Percentiles rank a stretch among this genome's conserved stretches.
phyloP scores from a whole-genome alignment of 2,329 filamentous ascomycete species.

The Hymenoscyphus salicellus region DNA sequence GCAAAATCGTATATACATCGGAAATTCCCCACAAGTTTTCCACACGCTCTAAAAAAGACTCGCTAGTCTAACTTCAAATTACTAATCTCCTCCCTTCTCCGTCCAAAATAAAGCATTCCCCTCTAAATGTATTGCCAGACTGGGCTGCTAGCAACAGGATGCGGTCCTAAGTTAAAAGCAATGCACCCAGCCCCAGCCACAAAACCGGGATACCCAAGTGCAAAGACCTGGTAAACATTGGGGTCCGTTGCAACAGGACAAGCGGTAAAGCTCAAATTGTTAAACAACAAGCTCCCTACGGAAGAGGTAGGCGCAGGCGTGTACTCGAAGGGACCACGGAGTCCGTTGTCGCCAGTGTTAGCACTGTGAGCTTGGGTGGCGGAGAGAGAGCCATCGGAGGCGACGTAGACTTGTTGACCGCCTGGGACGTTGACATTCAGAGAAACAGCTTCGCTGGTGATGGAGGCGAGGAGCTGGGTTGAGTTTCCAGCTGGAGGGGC shows the following conservation, averaged over 20 bases:
- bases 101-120: background rate
- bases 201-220: background rate
- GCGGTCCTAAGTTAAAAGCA: conserved; percentile 10
- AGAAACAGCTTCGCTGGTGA: background rate
- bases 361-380: conserved; percentile 38
- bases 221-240: conserved; percentile 18
- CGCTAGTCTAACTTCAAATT: background rate
- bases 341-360: conserved; percentile 32
- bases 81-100: background rate
- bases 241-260: conserved; percentile 12
- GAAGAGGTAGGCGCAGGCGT: conserved; percentile 5
- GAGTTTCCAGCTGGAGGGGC: conserved; percentile 3
- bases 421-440: conserved; percentile 14
- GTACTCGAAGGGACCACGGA: conserved; percentile 13
- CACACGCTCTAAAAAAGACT: background rate
- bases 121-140: conserved; percentile 16
- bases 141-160: background rate
- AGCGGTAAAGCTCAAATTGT: conserved; percentile 14
- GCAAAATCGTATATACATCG: no score
- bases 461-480: conserved; percentile 15
- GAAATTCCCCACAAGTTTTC: background rate
- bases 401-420: conserved; percentile 33
- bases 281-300: conserved; percentile 15
- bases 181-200: conserved; percentile 13
- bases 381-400: conserved; percentile 32